Percentiles rank a stretch among this genome's conserved stretches.
These are phyloP conservation scores for Botrytis tulipae DNA, from an alignment of 2,329 filamentous ascomycete genomes.

Conservation along the genomic window DNA sequence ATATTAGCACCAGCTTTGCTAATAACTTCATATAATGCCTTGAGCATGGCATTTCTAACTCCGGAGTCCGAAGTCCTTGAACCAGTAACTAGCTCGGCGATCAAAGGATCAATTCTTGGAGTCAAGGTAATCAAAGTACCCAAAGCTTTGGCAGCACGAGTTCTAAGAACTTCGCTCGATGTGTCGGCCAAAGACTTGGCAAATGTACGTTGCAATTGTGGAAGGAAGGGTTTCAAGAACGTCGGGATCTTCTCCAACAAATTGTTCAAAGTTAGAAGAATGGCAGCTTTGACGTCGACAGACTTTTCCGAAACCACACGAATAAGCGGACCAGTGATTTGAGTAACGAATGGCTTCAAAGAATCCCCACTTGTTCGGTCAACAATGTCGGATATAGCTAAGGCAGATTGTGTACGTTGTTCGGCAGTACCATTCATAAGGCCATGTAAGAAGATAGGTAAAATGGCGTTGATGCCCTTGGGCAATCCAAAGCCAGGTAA, in stretches of 20 bases:
- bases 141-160: constrained; percentile 86
- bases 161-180: constrained; percentile 82
- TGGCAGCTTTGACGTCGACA: constrained; percentile 92
- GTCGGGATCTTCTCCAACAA: constrained; percentile 94
- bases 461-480: constrained; percentile 93
- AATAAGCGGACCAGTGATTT: constrained; percentile 96
- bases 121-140: constrained; percentile 95
- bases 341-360: constrained; percentile 91
- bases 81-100: constrained; percentile 88
- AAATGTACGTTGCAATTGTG: constrained; percentile 94
- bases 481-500: constrained; percentile 87
- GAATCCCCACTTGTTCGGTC: constrained; percentile 86
- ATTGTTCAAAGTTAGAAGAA: constrained; percentile 91
- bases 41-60: constrained; percentile 93
- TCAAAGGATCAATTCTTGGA: constrained; percentile 90
- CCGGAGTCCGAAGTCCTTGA: constrained; percentile 85
- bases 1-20: constrained; percentile 93
- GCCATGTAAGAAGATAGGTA: constrained; percentile 96
- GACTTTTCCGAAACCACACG: constrained; percentile 96
- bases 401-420: constrained; percentile 84
- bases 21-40: constrained; percentile 92
- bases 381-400: constrained; percentile 93
- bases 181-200: constrained; percentile 93
- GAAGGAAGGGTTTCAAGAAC: constrained; percentile 93
- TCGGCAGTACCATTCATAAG: constrained; percentile 95